phyloP scores from a whole-genome alignment of 805 yeast genomes.

The Starmerella sirachaensis region DNA sequence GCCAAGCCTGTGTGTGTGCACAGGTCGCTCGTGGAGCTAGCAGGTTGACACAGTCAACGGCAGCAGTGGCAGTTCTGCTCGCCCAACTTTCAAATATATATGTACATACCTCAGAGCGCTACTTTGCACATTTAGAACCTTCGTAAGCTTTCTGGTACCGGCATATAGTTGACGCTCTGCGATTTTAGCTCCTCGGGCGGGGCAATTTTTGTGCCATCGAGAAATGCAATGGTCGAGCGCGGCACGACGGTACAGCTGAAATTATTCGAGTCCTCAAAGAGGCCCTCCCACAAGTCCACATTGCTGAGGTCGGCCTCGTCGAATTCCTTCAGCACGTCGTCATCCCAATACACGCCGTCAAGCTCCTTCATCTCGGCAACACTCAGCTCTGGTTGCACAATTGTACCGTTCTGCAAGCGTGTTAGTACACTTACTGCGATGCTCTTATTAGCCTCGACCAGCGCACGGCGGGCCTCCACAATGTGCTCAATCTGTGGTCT shows the following conservation, averaged over 20 bases:
- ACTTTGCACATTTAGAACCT: conserved; percentile 8
- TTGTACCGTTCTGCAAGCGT: conserved; percentile 1
- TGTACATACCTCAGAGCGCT: background rate
- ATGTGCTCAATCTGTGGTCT: conserved; percentile 2
- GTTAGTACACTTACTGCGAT: conserved; percentile 6
- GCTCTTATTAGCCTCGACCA: conserved; percentile 3
- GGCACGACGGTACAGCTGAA: conserved; percentile 13
- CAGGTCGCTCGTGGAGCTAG: background rate
- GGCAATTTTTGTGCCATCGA: conserved; percentile 8
- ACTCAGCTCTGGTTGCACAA: conserved; percentile 9
- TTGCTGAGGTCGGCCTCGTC: conserved; percentile 12
- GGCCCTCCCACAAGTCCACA: conserved; percentile 14
- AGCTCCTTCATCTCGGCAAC: conserved; percentile 12
- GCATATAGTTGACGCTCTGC: conserved; percentile 15
- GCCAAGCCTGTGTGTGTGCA: background rate
- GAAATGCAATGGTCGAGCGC: conserved; percentile 9
- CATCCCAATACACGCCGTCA: conserved; percentile 6
- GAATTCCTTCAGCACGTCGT: conserved; percentile 11
- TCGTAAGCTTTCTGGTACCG: conserved; percentile 13
- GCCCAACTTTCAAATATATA: background rate
- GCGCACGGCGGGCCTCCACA: background rate
- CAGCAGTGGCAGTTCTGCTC: background rate
- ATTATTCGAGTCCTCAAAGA: conserved; percentile 7
- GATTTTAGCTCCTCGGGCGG: conserved; percentile 1
- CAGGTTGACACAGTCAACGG: background rate